Percentiles rank a stretch among this genome's conserved stretches.
Conservation (phyloP, 2,329 filamentous ascomycete species). For the Ceratocystis smalleyi region DNA sequence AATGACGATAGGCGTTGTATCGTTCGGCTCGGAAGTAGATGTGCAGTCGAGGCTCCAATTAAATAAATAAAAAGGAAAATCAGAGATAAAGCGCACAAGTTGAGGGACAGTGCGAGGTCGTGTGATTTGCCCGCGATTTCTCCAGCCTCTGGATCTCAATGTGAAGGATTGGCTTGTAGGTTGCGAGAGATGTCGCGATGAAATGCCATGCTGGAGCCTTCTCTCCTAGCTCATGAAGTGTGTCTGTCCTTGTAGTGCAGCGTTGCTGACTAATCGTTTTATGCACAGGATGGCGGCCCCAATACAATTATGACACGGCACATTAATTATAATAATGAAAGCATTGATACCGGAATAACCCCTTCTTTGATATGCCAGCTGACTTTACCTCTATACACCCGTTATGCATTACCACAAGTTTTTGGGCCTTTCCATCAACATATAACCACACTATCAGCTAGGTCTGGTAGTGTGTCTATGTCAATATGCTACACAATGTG, state of each 20-base stretch:
- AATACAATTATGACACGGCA: not conserved
- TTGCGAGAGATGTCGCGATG: not conserved
- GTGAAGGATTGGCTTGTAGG: not conserved
- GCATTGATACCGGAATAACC: not conserved
- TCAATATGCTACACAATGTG: too few species aligned
- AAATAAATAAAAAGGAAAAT: not conserved
- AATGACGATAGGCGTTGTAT: too few species aligned
- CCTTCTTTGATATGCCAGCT: not conserved
- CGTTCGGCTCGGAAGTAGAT: not conserved
- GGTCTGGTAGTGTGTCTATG: not conserved
- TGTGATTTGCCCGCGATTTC: not conserved
- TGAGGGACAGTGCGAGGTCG: not conserved
- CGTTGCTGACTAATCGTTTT: not conserved
- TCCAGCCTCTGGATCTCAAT: not conserved
- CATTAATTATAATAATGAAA: not conserved
- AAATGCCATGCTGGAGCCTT: conserved; percentile 1
- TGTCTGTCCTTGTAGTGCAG: not conserved
- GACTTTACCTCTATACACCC: not conserved
- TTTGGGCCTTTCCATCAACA: not conserved
- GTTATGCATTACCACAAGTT: not conserved
- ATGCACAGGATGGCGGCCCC: not conserved
- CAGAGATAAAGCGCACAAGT: not conserved
- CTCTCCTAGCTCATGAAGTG: not conserved
- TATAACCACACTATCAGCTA: not conserved
- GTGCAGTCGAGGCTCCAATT: not conserved